These are phyloP conservation scores for Claviceps sp. DNA, from an alignment of 2,329 filamentous ascomycete species.

Conservation along the genomic window DNA sequence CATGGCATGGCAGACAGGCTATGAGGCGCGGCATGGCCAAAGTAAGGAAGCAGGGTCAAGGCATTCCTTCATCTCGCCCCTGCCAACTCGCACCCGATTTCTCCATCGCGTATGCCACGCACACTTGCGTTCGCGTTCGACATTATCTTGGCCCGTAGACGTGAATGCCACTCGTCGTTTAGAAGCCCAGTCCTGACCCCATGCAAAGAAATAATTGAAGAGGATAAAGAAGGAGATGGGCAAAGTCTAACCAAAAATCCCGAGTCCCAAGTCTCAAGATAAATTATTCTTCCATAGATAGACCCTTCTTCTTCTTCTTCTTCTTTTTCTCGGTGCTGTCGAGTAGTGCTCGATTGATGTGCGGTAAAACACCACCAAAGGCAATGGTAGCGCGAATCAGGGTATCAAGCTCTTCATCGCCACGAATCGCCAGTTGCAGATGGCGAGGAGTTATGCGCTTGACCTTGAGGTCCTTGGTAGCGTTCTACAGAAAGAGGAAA, in stretches of 20 bases:
- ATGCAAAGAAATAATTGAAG: not conserved
- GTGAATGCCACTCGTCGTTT: constrained; percentile 1
- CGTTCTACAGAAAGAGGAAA: constrained; percentile 45
- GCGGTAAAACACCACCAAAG: constrained; percentile 93
- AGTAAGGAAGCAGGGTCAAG: not conserved
- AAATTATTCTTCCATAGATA: constrained; percentile 31
- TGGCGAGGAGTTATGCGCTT: constrained; percentile 99
- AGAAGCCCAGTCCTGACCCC: constrained; percentile 1
- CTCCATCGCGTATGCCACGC: not conserved
- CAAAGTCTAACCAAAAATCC: constrained; percentile 8
- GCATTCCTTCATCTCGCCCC: not conserved
- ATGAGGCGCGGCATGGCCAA: no score
- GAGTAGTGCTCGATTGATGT: constrained; percentile 94
- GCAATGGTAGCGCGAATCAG: constrained; percentile 96
- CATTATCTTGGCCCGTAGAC: constrained; percentile 1
- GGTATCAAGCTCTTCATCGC: constrained; percentile 95
- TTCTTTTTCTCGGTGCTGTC: constrained; percentile 61
- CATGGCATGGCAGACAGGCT: not conserved
- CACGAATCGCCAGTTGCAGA: constrained; percentile 92
- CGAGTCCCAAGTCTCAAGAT: not conserved
- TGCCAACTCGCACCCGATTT: not conserved
- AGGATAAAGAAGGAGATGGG: constrained; percentile 5
- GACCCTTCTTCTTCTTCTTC: constrained; percentile 93
- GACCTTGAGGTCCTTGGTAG: constrained; percentile 98
- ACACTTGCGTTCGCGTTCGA: not conserved